A percentile compares a stretch with the other conserved stretches of the same genome.
Conservation (phyloP, 495 filamentous ascomycete genomes). For the Neurospora sp. region DNA sequence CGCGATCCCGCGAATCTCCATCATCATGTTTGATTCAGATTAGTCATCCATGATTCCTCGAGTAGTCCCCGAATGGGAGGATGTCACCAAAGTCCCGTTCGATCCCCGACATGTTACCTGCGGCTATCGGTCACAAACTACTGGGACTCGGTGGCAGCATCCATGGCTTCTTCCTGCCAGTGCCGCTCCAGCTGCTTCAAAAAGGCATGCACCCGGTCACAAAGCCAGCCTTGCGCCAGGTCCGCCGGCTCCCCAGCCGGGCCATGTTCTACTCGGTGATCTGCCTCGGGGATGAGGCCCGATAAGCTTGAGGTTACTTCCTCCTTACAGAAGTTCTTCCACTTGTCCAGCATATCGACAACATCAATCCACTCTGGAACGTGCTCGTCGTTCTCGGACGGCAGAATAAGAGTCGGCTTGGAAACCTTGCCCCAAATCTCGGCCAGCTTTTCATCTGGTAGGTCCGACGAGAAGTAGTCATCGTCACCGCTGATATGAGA, state of each 20-base stretch:
- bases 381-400: slow-evolving; percentile 64
- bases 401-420: slow-evolving; percentile 53
- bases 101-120: neutral
- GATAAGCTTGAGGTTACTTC: slow-evolving; percentile 30
- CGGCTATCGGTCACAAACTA: neutral
- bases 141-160: neutral
- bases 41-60: neutral
- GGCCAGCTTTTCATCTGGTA: slow-evolving; percentile 46
- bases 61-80: neutral
- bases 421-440: slow-evolving; percentile 52
- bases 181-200: slow-evolving; percentile 11
- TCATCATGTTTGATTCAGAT: neutral
- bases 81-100: neutral
- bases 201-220: slow-evolving; percentile 27
- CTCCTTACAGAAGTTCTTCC: slow-evolving; percentile 35
- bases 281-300: slow-evolving; percentile 32
- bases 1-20: neutral
- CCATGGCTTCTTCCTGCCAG: neutral
- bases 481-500: slow-evolving; percentile 50
- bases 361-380: slow-evolving; percentile 56
- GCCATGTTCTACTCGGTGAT: slow-evolving; percentile 29
- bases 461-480: slow-evolving; percentile 80
- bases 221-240: slow-evolving; percentile 27
- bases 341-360: slow-evolving; percentile 48
- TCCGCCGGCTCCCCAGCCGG: neutral